Evolutionary conservation across 352 stramenopile genomes (phyloP), one percentile per base, ranked within the genome.

Genomic region (Phytophthora parvispora): DNA sequence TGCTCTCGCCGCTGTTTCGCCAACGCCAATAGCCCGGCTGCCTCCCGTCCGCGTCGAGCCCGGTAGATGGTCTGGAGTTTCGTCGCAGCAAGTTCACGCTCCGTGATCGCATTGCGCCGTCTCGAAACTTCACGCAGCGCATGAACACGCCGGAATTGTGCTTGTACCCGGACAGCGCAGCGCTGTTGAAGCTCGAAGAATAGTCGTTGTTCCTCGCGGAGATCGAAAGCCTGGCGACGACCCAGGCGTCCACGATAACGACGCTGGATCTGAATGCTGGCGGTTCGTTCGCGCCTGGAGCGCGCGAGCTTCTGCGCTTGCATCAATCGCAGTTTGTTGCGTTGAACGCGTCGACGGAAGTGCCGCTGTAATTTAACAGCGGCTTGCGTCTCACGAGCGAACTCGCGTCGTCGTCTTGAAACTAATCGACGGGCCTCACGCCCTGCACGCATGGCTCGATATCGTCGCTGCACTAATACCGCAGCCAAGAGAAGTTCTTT

Each of bases 21-120:
- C 25, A 95, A 50, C 8, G 67, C 60, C 13, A 92, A 32, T 43
- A 92, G 67, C 6, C 78, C 64, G 7, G 81, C 62, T 13, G 76
- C 69, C 18, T 87, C 69, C 0, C 84, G 79, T 10, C 75, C 84
- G 22, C 76, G 75, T 25, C 77, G 69, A 27, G 82, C 80, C 22
- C 87, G 81, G 48, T 82, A 95, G 34, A 75, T 66, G 1, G 73
- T 82, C 51, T 95, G 87, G 13, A 95, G 71, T 53, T 80, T 88
- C 29, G 76, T 81, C 0, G 83, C 86, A 12, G 84, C 86, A n/a
- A 64, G 8, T 24, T 94, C 74, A 12, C 70, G 72, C 24, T 88
- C 69, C 0, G 12, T 38, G 4, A 80, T 48, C 1, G 55, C 66
- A 8, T 80, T 64, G 8, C 73, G 71, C 6, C 73, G 75, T 25